phyloP scores from a whole-genome alignment of 2,329 filamentous ascomycete genomes.

The Fusarium cyanostomum region DNA sequence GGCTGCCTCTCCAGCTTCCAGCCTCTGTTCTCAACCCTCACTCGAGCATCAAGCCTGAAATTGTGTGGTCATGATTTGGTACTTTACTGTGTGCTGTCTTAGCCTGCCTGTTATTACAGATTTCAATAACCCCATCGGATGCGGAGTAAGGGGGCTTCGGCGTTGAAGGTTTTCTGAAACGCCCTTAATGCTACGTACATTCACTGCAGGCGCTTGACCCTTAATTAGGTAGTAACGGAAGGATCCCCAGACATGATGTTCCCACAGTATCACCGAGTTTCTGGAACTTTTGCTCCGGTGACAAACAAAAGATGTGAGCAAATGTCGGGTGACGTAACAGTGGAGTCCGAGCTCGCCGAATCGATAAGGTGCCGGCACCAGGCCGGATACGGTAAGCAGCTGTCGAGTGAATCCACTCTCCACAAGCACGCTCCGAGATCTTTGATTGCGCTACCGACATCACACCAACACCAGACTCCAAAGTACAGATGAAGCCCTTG shows the following conservation, averaged over 20 bases:
- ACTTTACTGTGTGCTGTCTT: conserved; percentile 4
- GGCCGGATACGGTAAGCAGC: conserved; percentile 6
- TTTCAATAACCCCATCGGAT: conserved; percentile 15
- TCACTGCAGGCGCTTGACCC: conserved; percentile 7
- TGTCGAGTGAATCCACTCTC: neutral
- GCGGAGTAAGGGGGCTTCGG: conserved; percentile 26
- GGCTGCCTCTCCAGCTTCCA: neutral
- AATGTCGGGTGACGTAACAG: conserved; percentile 21
- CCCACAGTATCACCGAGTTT: neutral
- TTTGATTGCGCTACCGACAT: neutral
- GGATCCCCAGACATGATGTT: neutral
- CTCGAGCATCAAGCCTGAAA: neutral
- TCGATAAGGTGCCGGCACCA: conserved; percentile 44
- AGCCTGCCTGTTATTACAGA: conserved; percentile 20
- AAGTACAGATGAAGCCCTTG: conserved; percentile 45
- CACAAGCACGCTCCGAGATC: conserved; percentile 2
- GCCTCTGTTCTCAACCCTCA: neutral
- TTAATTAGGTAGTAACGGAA: conserved; percentile 25
- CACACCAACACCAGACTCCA: neutral
- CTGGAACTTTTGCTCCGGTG: conserved; percentile 12
- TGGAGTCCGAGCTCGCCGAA: conserved; percentile 11
- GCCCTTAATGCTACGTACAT: conserved; percentile 1
- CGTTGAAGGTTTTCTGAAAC: conserved; percentile 24
- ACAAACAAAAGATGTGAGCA: neutral
- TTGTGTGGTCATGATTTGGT: conserved; percentile 2